Evolutionary conservation across 306 rosid species (phyloP).

Genomic region (Castanea crenata): DNA sequence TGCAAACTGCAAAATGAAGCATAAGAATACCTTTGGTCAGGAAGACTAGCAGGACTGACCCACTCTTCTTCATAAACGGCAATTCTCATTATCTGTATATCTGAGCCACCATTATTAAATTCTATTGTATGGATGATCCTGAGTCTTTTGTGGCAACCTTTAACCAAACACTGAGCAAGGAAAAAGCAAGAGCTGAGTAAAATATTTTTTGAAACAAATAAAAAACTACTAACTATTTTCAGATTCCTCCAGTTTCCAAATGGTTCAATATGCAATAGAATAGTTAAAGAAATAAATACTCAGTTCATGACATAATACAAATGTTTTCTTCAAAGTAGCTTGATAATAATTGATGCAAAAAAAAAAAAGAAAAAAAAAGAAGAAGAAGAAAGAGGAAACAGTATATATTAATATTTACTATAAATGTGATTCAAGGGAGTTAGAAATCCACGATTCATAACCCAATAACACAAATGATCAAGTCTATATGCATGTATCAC

Average conservation of each 20-base stretch:
- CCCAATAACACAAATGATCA: too few species aligned
- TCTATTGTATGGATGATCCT: conserved; percentile 88
- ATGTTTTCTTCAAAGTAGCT: not conserved
- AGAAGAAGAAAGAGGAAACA: not conserved
- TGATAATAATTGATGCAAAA: not conserved
- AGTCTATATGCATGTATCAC: too few species aligned
- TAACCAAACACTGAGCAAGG: conserved; percentile 73
- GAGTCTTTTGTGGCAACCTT: conserved; percentile 92
- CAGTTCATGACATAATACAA: not conserved
- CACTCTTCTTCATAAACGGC: conserved; percentile 89
- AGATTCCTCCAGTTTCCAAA: not conserved
- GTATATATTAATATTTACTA: too few species aligned
- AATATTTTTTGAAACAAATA: not conserved
- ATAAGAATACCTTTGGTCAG: conserved; percentile 53
- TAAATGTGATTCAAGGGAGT: not conserved
- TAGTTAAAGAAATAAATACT: not conserved
- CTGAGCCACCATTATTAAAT: conserved; percentile 74
- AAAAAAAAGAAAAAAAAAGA: not conserved
- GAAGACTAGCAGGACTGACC: conserved; percentile 64
- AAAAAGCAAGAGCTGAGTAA: not conserved
- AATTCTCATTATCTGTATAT: conserved; percentile 90
- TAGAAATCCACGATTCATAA: conserved; percentile 3
- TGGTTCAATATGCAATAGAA: not conserved
- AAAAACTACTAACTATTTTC: not conserved
- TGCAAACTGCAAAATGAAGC: conserved; percentile 6